Evolutionary conservation across 2,329 filamentous ascomycete species (phyloP).

Genomic region (Colletotrichum musicola): DNA sequence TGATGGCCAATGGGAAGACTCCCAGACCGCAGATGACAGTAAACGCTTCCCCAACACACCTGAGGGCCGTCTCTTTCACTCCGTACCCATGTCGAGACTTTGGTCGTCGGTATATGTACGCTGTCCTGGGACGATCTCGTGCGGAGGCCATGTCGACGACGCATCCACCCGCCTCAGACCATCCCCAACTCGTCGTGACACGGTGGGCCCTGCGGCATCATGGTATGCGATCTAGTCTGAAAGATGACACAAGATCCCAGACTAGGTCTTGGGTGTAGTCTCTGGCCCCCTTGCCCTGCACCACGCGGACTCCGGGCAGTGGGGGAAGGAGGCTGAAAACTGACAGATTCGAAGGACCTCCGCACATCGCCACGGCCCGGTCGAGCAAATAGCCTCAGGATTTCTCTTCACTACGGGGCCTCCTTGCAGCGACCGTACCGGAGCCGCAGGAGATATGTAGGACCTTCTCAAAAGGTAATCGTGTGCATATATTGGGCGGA

Average conservation of each 20-base stretch:
- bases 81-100: neutral
- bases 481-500: slow-evolving; percentile 19
- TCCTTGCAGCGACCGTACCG: slow-evolving; percentile 7
- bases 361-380: neutral
- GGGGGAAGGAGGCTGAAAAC: slow-evolving; percentile 23
- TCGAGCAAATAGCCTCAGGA: neutral
- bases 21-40: slow-evolving; percentile 16
- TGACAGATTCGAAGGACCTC: slow-evolving; percentile 19
- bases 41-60: slow-evolving; percentile 19
- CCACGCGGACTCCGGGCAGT: neutral
- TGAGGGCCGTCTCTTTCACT: neutral
- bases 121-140: slow-evolving; percentile 2
- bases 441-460: slow-evolving; percentile 14
- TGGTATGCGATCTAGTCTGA: slow-evolving; percentile 2
- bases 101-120: neutral
- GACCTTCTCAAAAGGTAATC: slow-evolving; percentile 6
- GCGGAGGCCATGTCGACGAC: neutral
- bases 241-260: slow-evolving; percentile 7
- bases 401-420: neutral
- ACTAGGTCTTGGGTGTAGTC: neutral
- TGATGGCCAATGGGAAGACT: neutral
- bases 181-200: neutral
- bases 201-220: neutral
- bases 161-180: neutral
- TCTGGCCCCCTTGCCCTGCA: neutral